Evolutionary conservation across 441 rosid genomes (phyloP).

Genomic region (Kokia cookei): DNA sequence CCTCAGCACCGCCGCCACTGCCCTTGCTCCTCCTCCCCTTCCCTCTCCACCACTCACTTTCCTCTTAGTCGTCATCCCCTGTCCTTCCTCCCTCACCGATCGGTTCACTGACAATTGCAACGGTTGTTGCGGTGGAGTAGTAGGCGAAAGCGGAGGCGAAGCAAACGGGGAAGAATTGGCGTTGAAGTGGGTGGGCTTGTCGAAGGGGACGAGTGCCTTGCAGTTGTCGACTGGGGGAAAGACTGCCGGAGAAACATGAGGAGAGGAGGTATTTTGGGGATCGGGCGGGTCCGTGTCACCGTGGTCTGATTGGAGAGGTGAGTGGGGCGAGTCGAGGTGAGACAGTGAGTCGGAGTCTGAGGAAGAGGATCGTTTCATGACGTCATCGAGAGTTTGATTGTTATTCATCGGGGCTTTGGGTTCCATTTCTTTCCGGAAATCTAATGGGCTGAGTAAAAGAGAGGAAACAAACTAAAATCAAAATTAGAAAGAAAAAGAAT

Average conservation of each 20-base stretch:
- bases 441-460: slow-evolving; percentile 5
- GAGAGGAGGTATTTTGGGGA: slow-evolving; percentile 44
- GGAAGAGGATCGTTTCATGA: slow-evolving; percentile 48
- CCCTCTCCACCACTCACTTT: slow-evolving; percentile 24
- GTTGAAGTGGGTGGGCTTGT: slow-evolving; percentile 36
- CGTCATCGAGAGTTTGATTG: slow-evolving; percentile 15
- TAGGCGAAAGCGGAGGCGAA: slow-evolving; percentile 2
- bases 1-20: slow-evolving; percentile 22
- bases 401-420: slow-evolving; percentile 1
- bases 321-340: slow-evolving; percentile 62
- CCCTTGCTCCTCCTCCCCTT: slow-evolving; percentile 5
- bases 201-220: slow-evolving; percentile 38
- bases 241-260: slow-evolving; percentile 51
- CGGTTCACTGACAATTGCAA: slow-evolving; percentile 23
- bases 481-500: not conserved
- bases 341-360: slow-evolving; percentile 50
- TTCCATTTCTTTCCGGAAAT: slow-evolving; percentile 19
- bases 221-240: slow-evolving; percentile 51
- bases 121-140: slow-evolving; percentile 13
- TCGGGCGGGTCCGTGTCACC: slow-evolving; percentile 28
- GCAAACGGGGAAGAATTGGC: slow-evolving; percentile 32
- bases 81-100: slow-evolving; percentile 35
- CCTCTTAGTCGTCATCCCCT: slow-evolving; percentile 10
- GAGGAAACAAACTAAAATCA: not conserved
- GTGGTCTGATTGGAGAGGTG: slow-evolving; percentile 71